Evolutionary conservation across 805 yeast species (phyloP).

Genomic region (Kockiozyma suomiensis): DNA sequence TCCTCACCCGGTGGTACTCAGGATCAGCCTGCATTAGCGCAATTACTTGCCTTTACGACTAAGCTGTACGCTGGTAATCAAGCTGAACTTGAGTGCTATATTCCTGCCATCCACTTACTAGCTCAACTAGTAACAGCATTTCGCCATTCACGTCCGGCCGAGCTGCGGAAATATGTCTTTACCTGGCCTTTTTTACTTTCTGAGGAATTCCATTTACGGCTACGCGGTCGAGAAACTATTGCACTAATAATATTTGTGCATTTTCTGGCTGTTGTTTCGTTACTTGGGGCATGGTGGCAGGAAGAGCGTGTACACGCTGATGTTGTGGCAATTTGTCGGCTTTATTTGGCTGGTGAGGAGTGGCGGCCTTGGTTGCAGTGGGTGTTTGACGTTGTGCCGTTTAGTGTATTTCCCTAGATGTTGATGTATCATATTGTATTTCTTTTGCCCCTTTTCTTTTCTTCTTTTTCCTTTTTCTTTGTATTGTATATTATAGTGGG

Average conservation of each 20-base stretch:
- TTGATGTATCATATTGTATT: background rate
- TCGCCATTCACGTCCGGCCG: conserved; percentile 27
- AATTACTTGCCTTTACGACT: background rate
- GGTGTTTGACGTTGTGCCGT: conserved; percentile 27
- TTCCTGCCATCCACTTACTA: conserved; percentile 25
- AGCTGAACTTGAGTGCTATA: conserved; percentile 23
- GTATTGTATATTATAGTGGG: background rate
- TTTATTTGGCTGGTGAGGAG: conserved; percentile 10
- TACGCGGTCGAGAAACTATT: conserved; percentile 20
- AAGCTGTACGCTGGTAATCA: conserved; percentile 2
- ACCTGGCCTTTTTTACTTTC: conserved; percentile 33
- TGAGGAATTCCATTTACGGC: conserved; percentile 24
- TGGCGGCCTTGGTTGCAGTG: conserved; percentile 33
- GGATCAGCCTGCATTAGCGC: conserved; percentile 10
- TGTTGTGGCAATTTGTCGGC: conserved; percentile 17
- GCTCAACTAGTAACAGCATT: conserved; percentile 24
- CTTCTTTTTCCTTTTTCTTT: background rate
- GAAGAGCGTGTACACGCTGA: conserved; percentile 32
- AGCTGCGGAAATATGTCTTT: conserved; percentile 32
- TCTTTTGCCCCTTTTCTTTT: background rate
- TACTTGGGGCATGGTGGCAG: conserved; percentile 34
- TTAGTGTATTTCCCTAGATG: conserved; percentile 5
- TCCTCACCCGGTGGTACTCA: conserved; percentile 8
- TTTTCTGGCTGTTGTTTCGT: conserved; percentile 26
- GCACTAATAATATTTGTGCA: conserved; percentile 30